Evolutionary conservation across 495 filamentous ascomycete species (phyloP).

Genomic region (Penicillium turbatum): DNA sequence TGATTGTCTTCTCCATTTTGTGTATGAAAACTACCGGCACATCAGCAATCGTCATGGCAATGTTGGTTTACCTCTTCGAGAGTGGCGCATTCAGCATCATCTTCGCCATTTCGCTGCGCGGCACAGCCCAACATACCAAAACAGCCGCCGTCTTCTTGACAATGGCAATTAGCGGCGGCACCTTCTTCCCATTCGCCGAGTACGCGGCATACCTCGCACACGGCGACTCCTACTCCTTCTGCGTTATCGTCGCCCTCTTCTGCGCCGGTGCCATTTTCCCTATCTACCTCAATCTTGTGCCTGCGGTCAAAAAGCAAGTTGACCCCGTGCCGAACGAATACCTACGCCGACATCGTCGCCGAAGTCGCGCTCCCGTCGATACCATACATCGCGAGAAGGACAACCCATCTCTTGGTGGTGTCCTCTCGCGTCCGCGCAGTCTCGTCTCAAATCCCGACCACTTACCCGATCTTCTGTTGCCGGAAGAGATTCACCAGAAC

Average conservation of each 20-base stretch:
- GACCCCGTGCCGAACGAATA: constrained; percentile 52
- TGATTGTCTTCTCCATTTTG: constrained; percentile 52
- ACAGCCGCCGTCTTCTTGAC: constrained; percentile 51
- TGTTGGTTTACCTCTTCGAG: constrained; percentile 60
- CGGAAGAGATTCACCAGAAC: constrained; percentile 15
- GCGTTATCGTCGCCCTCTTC: constrained; percentile 56
- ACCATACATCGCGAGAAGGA: constrained; percentile 32
- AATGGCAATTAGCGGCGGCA: constrained; percentile 54
- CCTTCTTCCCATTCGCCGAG: constrained; percentile 52
- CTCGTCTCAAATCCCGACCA: constrained; percentile 30
- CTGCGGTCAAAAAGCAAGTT: constrained; percentile 56
- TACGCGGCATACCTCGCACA: constrained; percentile 39
- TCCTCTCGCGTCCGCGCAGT: constrained; percentile 39
- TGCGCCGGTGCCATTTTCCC: constrained; percentile 55
- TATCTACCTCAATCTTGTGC: constrained; percentile 53
- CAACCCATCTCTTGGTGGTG: constrained; percentile 33
- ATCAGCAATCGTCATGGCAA: constrained; percentile 45
- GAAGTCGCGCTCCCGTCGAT: constrained; percentile 15
- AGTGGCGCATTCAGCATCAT: constrained; percentile 58
- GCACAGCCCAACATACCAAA: constrained; percentile 58
- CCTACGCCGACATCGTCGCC: constrained; percentile 34
- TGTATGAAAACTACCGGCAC: constrained; percentile 50
- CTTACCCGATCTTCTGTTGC: constrained; percentile 26
- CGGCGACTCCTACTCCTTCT: constrained; percentile 47
- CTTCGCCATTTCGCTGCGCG: constrained; percentile 57